Evolutionary conservation across 257 asterid genomes (phyloP).

Genomic region (Primulina eburnea): DNA sequence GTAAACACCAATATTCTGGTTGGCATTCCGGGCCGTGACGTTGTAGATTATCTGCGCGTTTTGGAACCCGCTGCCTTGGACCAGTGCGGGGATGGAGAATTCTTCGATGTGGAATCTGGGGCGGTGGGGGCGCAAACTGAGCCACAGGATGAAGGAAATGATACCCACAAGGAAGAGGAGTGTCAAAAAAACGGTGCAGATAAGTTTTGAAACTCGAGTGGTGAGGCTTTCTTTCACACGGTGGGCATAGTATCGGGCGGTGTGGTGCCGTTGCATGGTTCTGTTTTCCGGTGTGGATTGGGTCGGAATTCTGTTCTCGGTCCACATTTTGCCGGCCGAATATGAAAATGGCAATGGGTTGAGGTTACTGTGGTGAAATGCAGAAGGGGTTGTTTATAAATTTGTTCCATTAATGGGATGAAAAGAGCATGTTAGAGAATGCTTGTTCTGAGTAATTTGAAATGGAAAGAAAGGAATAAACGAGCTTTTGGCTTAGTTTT

Average conservation of each 20-base stretch:
- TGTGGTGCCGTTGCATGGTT: constrained; percentile 54
- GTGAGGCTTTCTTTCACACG: constrained; percentile 76
- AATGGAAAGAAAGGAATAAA: constrained; percentile 46
- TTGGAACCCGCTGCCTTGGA: constrained; percentile 37
- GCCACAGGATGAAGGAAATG: constrained; percentile 78
- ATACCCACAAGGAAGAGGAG: constrained; percentile 61
- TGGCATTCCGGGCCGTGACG: constrained; percentile 62
- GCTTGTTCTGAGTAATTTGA: constrained; percentile 20
- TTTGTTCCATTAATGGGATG: not conserved
- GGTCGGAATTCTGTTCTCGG: constrained; percentile 34
- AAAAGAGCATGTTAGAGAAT: constrained; percentile 14
- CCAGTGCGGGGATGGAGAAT: constrained; percentile 54
- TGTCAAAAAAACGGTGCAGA: constrained; percentile 58
- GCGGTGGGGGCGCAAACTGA: constrained; percentile 85
- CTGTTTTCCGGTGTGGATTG: constrained; percentile 23
- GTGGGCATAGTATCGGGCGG: constrained; percentile 78
- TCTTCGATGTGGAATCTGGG: constrained; percentile 63
- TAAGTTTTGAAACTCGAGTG: constrained; percentile 63
- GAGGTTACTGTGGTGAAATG: constrained; percentile 1
- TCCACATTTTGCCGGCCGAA: constrained; percentile 25
- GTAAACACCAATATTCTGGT: constrained; percentile 58
- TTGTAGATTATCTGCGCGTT: constrained; percentile 54
- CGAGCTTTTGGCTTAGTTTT: constrained; percentile 1
- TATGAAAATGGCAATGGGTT: not conserved
- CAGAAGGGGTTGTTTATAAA: constrained; percentile 5